Conservation (phyloP, 2,329 filamentous ascomycete species). For the Aspergillus bombycis region DNA sequence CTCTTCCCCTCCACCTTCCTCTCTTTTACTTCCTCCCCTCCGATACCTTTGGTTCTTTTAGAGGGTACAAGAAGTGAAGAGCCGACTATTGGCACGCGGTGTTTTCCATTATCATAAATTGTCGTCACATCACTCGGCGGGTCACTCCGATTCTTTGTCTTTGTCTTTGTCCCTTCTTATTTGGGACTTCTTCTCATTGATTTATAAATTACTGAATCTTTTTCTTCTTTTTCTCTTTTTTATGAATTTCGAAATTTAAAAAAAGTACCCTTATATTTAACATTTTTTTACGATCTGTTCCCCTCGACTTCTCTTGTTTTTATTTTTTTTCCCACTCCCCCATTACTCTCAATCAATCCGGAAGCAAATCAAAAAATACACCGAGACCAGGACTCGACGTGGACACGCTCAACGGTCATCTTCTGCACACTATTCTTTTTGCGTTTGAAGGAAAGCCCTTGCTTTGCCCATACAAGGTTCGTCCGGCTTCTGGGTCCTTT, state of each 20-base stretch:
- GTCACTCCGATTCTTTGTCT: slow-evolving; percentile 21
- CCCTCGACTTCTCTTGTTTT: slow-evolving; percentile 3
- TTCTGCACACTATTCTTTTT: slow-evolving; percentile 2
- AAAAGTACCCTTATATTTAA: not conserved
- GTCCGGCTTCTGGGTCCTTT: slow-evolving; percentile 10
- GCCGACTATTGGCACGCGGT: not conserved
- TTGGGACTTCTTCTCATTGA: slow-evolving; percentile 3
- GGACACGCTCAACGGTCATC: not conserved
- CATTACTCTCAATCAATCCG: slow-evolving; percentile 4
- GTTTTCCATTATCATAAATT: not conserved
- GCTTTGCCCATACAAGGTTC: not conserved
- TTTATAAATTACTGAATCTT: slow-evolving; percentile 4
- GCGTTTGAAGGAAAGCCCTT: not conserved
- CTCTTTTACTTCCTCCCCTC: not conserved
- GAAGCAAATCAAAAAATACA: slow-evolving; percentile 2
- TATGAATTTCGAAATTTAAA: not conserved
- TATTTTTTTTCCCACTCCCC: slow-evolving; percentile 4
- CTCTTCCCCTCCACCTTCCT: not conserved
- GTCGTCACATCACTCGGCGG: slow-evolving; percentile 18
- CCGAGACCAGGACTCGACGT: not conserved
- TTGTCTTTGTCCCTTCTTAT: slow-evolving; percentile 6
- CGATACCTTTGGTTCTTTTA: not conserved
- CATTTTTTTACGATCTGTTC: slow-evolving; percentile 2
- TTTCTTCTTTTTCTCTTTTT: not conserved
- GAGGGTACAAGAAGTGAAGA: not conserved